Percentiles rank a stretch among this genome's conserved stretches.
phyloP scores from a whole-genome alignment of 164 flowering plant species.

The Umbellularia californica region DNA sequence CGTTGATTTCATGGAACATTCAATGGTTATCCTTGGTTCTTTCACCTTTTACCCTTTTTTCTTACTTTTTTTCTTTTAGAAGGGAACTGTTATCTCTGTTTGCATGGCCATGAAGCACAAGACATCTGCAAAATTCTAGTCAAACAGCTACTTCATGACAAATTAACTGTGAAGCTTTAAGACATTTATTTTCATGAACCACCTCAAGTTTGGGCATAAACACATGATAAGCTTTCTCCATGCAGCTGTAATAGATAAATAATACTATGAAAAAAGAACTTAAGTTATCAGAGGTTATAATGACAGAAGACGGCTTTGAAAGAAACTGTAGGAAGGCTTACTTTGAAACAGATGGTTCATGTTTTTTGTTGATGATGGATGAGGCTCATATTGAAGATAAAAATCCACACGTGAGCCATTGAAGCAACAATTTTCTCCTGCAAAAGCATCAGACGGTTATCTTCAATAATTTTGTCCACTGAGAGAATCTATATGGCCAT shows the following conservation, averaged over 20 bases:
- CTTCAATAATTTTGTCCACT: neutral
- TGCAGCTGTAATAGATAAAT: too few species aligned
- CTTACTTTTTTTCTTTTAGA: too few species aligned
- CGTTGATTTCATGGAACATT: too few species aligned
- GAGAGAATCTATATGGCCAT: neutral
- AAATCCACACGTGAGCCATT: conserved; percentile 66
- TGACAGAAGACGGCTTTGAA: neutral
- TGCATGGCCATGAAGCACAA: too few species aligned
- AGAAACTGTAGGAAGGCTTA: conserved; percentile 26
- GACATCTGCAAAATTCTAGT: too few species aligned
- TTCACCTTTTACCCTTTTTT: too few species aligned
- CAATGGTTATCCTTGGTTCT: too few species aligned
- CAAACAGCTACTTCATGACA: too few species aligned
- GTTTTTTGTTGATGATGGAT: conserved; percentile 87
- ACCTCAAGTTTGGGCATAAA: neutral
- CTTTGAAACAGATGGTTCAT: conserved; percentile 93
- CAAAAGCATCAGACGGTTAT: conserved; percentile 14
- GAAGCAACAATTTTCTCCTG: conserved; percentile 93
- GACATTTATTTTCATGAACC: neutral
- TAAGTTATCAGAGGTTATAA: too few species aligned
- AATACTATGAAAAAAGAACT: neutral
- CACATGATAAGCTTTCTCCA: too few species aligned
- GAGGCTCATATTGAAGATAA: conserved; percentile 86
- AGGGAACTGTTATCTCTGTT: too few species aligned
- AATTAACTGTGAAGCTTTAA: neutral